Evolutionary conservation across 352 stramenopile species (phyloP).

Genomic region (Pseudoperonospora humuli): DNA sequence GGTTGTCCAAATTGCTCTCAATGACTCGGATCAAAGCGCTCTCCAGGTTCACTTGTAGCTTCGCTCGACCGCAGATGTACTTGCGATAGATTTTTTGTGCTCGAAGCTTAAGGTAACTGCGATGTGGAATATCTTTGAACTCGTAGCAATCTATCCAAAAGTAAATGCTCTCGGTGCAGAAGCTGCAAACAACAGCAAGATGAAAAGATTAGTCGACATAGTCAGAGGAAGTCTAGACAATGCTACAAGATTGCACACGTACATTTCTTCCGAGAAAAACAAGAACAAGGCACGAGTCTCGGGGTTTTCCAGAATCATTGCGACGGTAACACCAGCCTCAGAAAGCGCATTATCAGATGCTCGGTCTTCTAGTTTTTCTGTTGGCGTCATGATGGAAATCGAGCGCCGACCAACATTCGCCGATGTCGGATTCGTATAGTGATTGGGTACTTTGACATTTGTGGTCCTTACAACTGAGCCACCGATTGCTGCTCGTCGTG

Average conservation of each 20-base stretch:
- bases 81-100: slow-evolving; percentile 77
- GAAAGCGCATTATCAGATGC: slow-evolving; percentile 1
- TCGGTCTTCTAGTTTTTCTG: slow-evolving; percentile 4
- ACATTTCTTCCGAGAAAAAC: slow-evolving; percentile 76
- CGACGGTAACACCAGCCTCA: slow-evolving; percentile 41
- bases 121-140: slow-evolving; percentile 70
- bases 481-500: slow-evolving; percentile 22
- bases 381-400: slow-evolving; percentile 2
- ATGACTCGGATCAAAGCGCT: slow-evolving; percentile 49
- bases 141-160: slow-evolving; percentile 82
- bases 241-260: slow-evolving; percentile 23
- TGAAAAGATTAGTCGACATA: too few species aligned
- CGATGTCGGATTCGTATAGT: too few species aligned
- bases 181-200: slow-evolving; percentile 26
- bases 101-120: slow-evolving; percentile 63
- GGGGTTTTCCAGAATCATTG: slow-evolving; percentile 50
- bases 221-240: too few species aligned
- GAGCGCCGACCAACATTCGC: slow-evolving; percentile 1
- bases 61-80: slow-evolving; percentile 56
- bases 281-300: slow-evolving; percentile 61
- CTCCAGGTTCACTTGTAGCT: slow-evolving; percentile 69
- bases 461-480: too few species aligned
- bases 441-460: too few species aligned
- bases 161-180: slow-evolving; percentile 77
- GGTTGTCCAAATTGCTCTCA: slow-evolving; percentile 44